These are phyloP conservation scores for Neurospora sp. DNA, from an alignment of 495 filamentous ascomycete genomes.

Conservation along the genomic window DNA sequence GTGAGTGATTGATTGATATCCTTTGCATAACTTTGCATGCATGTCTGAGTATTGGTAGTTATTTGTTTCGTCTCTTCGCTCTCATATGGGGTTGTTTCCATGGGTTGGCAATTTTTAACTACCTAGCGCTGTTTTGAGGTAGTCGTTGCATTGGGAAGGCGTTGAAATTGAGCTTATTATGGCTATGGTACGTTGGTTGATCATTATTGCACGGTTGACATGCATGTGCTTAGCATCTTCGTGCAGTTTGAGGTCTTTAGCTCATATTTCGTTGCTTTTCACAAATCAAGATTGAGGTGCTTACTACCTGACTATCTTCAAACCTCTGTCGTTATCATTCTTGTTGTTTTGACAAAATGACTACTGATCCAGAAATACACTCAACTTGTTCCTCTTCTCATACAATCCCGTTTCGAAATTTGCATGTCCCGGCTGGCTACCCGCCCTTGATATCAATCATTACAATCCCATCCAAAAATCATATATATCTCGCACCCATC, in stretches of 20 bases:
- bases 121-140: background rate
- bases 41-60: background rate
- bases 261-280: background rate
- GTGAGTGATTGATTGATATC: background rate
- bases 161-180: background rate
- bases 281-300: background rate
- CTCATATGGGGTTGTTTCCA: background rate
- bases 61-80: background rate
- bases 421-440: too few relatives aligned
- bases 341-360: background rate
- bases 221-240: background rate
- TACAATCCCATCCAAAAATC: background rate
- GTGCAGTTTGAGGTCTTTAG: background rate
- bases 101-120: background rate
- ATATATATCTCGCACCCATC: background rate
- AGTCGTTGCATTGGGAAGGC: background rate
- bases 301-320: background rate
- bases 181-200: background rate
- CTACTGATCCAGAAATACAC: background rate
- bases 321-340: background rate
- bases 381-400: background rate
- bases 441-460: background rate
- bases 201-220: background rate
- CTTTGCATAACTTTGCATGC: background rate
- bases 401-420: background rate